Evolutionary conservation across 139 green algal genomes (phyloP), one percentile per base, ranked within the genome.

Genomic region (Chara braunii): DNA sequence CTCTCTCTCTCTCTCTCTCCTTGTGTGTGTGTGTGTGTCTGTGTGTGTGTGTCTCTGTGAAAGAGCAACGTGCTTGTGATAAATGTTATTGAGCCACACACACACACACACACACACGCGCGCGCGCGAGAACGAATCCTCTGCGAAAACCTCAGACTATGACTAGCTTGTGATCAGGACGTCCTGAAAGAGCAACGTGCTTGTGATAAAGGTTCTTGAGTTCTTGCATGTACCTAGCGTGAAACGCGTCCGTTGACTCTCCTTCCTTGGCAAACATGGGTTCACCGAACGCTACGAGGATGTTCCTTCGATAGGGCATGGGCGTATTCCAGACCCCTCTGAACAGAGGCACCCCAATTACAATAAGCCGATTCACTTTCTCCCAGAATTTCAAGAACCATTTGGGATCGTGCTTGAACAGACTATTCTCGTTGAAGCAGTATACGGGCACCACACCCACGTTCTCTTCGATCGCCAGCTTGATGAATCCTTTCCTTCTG

Each of bases 401-500:
- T 14, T 30, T 22, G 12, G 61, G 48, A 24, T 70, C 50, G 11
- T 40, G 61, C 45, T 65, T 51, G 48, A 70, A 70, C 23, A 70
- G 22, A 50, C 61, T 50, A 60, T 70, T 70, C 45, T 70, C 61
- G 30, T 59, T 59, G 61, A 70, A 70, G 61, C 40, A 48, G 48
- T 70, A 70, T 14, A 70, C 54, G 14, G 61, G 61, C 24, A 70
- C 48, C 3, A 70, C 18, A 32, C 61, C 61, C 18, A 7, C 50
- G 12, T 59, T 70, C n/a, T 42, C 36, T 18, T 70, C 45, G 50
- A 70, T 66, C 5, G 61, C 61, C 31, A 70, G 12, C 24, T 70
- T 70, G 11, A 70, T 51, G 50, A 70, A 70, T 12, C 61, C 61
- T 23, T 51, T 28, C 11, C 61, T 8, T 8, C 35, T 66, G 50